Conservation (phyloP, 139 green algal species). For the Chlorella sp. region DNA sequence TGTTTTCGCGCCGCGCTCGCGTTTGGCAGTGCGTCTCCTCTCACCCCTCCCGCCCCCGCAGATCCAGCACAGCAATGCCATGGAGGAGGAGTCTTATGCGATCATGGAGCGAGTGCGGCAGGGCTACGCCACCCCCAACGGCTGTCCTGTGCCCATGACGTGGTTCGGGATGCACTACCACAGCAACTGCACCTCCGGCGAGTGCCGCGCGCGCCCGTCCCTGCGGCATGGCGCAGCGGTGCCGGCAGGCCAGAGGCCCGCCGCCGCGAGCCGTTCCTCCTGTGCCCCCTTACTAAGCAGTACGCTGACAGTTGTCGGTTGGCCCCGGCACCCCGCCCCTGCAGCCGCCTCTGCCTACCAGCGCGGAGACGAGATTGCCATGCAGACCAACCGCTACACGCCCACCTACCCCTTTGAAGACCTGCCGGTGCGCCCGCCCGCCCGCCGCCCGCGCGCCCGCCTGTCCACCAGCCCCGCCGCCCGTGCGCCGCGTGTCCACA, state of each 20-base stretch:
- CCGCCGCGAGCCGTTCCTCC: too few relatives aligned
- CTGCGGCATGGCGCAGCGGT: too few relatives aligned
- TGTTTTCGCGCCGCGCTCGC: too few relatives aligned
- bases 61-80: constrained; percentile 28
- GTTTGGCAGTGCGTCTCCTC: too few relatives aligned
- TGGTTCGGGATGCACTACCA: constrained; percentile 32
- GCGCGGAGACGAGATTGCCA: constrained; percentile 18
- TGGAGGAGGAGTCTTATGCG: constrained; percentile 12
- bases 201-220: too few relatives aligned
- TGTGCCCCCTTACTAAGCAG: too few relatives aligned
- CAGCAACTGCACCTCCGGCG: constrained; percentile 18
- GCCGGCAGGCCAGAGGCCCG: too few relatives aligned
- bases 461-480: constrained; percentile 13
- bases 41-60: too few relatives aligned
- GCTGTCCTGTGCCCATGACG: constrained; percentile 13
- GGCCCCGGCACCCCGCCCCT: too few relatives aligned
- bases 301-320: too few relatives aligned
- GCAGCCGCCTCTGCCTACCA: background rate
- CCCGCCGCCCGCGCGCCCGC: constrained; percentile 12
- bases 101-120: constrained; percentile 8
- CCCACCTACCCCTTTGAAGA: constrained; percentile 28
- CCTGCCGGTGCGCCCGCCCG: constrained; percentile 13
- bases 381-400: constrained; percentile 29
- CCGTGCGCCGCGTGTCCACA: constrained; percentile 11
- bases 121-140: constrained; percentile 3